phyloP scores from a whole-genome alignment of 208 protist genomes.

The Leishmania tropica region DNA sequence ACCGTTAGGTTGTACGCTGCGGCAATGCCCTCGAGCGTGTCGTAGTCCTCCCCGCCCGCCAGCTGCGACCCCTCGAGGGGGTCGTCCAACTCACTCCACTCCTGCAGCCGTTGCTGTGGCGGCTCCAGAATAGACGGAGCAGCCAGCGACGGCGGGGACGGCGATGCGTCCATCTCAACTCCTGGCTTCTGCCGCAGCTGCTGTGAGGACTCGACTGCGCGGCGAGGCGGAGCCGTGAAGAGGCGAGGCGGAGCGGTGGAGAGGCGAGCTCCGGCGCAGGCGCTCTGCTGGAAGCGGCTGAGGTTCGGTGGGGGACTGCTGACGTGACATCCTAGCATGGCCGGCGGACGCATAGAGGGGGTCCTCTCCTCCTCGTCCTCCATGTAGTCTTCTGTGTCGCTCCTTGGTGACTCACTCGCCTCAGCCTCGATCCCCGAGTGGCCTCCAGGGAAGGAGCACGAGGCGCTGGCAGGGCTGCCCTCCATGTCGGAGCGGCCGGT shows the following conservation, averaged over 20 bases:
- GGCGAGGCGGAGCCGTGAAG: neutral
- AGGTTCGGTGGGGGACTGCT: conserved; percentile 31
- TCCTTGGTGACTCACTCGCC: neutral
- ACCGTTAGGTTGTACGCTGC: conserved; percentile 50
- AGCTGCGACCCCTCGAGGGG: neutral
- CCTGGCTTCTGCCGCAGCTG: neutral
- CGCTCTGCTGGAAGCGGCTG: neutral
- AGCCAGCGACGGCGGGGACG: neutral
- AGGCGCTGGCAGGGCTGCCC: neutral
- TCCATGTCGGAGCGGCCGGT: neutral
- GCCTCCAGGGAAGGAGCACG: neutral
- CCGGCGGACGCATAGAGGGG: conserved; percentile 23
- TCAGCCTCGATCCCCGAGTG: neutral
- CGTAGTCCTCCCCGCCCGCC: conserved; percentile 44
- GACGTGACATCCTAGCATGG: conserved; percentile 20
- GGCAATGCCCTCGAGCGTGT: conserved; percentile 72
- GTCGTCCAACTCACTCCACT: neutral
- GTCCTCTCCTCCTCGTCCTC: conserved; percentile 18
- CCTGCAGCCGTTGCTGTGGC: neutral
- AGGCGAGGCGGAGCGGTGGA: neutral
- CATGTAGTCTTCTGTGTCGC: neutral
- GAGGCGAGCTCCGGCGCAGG: neutral
- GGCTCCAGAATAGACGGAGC: neutral
- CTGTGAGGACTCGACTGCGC: neutral
- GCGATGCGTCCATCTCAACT: neutral